Percentiles rank a stretch among this genome's conserved stretches.
Evolutionary conservation across 352 stramenopile genomes (phyloP).

Genomic region (Globisporangium solare): DNA sequence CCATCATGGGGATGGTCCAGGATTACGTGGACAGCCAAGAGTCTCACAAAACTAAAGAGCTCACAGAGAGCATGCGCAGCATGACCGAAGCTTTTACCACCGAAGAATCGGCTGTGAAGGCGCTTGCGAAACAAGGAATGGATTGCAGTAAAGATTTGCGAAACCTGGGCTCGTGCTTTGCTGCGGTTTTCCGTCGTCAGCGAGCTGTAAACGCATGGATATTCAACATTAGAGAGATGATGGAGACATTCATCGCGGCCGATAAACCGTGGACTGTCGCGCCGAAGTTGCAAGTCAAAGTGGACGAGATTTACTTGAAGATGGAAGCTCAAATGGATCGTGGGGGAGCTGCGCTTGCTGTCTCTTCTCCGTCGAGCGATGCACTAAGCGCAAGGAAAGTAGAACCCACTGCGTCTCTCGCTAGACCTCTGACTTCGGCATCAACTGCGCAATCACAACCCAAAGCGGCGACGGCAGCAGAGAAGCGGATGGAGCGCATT

Average conservation of each 20-base stretch:
- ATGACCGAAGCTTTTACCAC: neutral
- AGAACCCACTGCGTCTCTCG: neutral
- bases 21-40: slow-evolving; percentile 27
- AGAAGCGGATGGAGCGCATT: slow-evolving; percentile 17
- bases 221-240: neutral
- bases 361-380: neutral
- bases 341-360: no score
- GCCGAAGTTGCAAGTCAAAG: neutral
- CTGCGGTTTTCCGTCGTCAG: slow-evolving; percentile 1
- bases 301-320: slow-evolving; percentile 11
- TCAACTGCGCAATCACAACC: neutral
- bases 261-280: neutral
- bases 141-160: slow-evolving; percentile 4
- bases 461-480: slow-evolving; percentile 1
- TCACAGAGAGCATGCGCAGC: slow-evolving; percentile 1
- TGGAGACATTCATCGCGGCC: slow-evolving; percentile 10
- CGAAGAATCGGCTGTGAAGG: neutral
- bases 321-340: slow-evolving; percentile 1
- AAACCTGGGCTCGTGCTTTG: slow-evolving; percentile 2
- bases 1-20: slow-evolving; percentile 1
- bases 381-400: neutral
- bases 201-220: slow-evolving; percentile 2
- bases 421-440: neutral
- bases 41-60: slow-evolving; percentile 4
- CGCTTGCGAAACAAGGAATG: neutral